These are phyloP conservation scores for Sugiyamaella qingdaonensis DNA, from an alignment of 805 yeast species.

Conservation along the genomic window DNA sequence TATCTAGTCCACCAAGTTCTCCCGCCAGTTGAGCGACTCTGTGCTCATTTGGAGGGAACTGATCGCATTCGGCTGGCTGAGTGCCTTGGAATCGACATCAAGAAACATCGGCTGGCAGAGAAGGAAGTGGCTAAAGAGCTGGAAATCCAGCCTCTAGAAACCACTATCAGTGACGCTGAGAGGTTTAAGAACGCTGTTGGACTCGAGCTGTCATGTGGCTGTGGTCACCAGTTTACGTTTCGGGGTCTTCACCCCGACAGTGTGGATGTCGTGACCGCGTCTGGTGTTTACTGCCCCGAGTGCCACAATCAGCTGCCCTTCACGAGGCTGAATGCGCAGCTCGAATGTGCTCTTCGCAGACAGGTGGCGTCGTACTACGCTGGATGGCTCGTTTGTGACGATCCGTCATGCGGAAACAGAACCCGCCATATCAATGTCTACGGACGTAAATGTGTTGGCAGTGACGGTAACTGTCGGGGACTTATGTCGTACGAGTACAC, in stretches of 20 bases:
- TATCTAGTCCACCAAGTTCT: constrained; percentile 85
- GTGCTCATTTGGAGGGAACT: constrained; percentile 81
- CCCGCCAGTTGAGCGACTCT: constrained; percentile 84
- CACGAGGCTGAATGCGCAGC: constrained; percentile 59
- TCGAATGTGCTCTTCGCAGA: constrained; percentile 66
- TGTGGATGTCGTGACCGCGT: constrained; percentile 49
- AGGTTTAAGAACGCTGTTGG: constrained; percentile 65
- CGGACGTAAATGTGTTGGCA: constrained; percentile 78
- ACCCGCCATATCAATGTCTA: constrained; percentile 87
- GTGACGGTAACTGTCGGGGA: constrained; percentile 64
- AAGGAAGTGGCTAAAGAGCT: constrained; percentile 19
- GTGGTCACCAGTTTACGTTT: constrained; percentile 58
- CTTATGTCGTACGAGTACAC: constrained; percentile 71
- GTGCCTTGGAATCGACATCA: constrained; percentile 72
- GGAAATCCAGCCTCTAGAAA: constrained; percentile 65
- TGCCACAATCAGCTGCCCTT: constrained; percentile 54
- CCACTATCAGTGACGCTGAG: constrained; percentile 75
- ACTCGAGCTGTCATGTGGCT: constrained; percentile 56
- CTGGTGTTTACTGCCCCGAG: constrained; percentile 65
- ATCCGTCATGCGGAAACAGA: constrained; percentile 67
- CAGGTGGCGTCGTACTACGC: constrained; percentile 75
- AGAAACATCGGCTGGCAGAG: constrained; percentile 43
- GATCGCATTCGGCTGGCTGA: constrained; percentile 75
- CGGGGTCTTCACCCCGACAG: constrained; percentile 70
- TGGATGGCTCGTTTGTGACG: constrained; percentile 86